phyloP scores from a whole-genome alignment of 768 basidiomycete genomes.

The Suillus occidentalis region DNA sequence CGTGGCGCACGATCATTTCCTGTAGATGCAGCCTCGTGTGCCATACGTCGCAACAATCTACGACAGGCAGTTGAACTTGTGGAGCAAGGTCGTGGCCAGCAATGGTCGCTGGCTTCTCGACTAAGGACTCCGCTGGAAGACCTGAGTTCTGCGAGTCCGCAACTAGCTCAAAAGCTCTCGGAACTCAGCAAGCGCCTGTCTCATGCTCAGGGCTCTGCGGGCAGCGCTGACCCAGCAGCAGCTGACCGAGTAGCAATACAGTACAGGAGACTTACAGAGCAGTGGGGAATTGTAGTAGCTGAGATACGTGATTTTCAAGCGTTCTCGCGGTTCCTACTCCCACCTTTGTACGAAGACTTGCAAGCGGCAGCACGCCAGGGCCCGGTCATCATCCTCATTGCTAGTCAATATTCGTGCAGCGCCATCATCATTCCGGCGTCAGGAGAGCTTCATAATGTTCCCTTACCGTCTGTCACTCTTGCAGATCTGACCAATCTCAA shows the following conservation, averaged over 20 bases:
- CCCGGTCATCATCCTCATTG: conserved; percentile 21
- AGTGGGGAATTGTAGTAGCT: conserved; percentile 4
- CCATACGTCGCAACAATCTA: conserved; percentile 21
- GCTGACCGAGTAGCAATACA: conserved; percentile 4
- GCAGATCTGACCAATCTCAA: conserved; percentile 15
- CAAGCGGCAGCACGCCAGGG: conserved; percentile 16
- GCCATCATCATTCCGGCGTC: conserved; percentile 13
- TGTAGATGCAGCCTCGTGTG: conserved; percentile 26
- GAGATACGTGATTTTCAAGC: conserved; percentile 12
- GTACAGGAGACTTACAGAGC: conserved; percentile 11
- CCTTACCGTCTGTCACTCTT: conserved; percentile 18
- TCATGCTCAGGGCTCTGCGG: not conserved
- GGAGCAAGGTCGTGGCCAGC: conserved; percentile 30
- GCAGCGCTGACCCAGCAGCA: not conserved
- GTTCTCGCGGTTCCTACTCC: conserved; percentile 17
- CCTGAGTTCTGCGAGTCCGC: conserved; percentile 12
- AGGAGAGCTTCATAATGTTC: conserved; percentile 9
- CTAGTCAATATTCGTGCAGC: conserved; percentile 14
- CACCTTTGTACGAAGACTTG: conserved; percentile 11
- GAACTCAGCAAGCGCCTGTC: not conserved
- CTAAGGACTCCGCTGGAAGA: conserved; percentile 26
- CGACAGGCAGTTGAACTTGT: conserved; percentile 28
- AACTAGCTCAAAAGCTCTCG: not conserved
- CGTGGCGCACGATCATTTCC: conserved; percentile 22
- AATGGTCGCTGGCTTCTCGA: conserved; percentile 34